Conservation (phyloP, 78 protist species). For the Dictyostelium purpureum region DNA sequence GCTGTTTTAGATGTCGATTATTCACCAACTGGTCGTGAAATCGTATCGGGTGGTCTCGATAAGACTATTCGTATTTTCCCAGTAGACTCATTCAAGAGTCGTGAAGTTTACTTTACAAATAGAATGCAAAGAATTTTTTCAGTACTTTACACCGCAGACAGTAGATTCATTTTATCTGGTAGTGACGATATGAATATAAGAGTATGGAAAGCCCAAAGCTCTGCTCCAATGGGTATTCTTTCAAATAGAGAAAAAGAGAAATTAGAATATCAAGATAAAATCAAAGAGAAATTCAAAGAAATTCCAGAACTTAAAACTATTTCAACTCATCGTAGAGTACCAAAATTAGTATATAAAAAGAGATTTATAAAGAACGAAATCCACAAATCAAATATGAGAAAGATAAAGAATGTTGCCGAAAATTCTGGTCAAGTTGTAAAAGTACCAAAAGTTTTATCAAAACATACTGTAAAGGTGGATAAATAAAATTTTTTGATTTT, state of each 20-base stretch:
- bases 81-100: constrained; percentile 16
- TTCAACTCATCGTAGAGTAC: constrained; percentile 48
- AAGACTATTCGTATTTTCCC: constrained; percentile 92
- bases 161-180: constrained; percentile 91
- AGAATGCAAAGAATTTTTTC: constrained; percentile 94
- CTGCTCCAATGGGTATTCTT: constrained; percentile 35
- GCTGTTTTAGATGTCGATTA: constrained; percentile 95
- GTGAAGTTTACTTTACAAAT: constrained; percentile 95
- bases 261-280: constrained; percentile 34
- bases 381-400: constrained; percentile 24
- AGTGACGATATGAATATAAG: constrained; percentile 91
- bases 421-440: constrained; percentile 7
- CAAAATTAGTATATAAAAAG: constrained; percentile 45
- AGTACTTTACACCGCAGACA: constrained; percentile 85
- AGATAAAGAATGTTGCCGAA: not conserved
- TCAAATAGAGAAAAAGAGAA: constrained; percentile 36
- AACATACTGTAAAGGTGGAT: constrained; percentile 35
- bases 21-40: constrained; percentile 96
- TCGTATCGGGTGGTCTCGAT: constrained; percentile 95
- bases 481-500: constrained; percentile 29
- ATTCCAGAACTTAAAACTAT: constrained; percentile 72
- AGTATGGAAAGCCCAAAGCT: constrained; percentile 93
- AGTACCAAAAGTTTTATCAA: not conserved
- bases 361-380: constrained; percentile 52
- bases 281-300: constrained; percentile 66